Conservation (phyloP, 2,329 filamentous ascomycete species). For the Myriosclerotinia duriaeana region DNA sequence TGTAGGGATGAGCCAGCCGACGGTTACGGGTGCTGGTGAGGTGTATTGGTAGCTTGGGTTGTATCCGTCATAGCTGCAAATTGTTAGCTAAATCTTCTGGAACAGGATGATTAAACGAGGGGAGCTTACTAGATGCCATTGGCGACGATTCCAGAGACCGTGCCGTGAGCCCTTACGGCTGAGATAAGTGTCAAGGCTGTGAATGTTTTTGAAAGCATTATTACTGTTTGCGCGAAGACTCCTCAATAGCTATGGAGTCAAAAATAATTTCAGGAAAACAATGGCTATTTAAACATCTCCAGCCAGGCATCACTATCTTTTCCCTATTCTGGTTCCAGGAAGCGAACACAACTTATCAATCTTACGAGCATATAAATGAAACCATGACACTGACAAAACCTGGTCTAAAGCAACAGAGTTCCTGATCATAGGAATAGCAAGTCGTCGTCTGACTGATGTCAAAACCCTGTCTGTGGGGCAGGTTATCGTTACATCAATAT, state of each 20-base stretch:
- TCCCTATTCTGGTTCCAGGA: background rate
- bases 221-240: background rate
- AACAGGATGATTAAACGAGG: background rate
- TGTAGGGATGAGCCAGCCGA: conserved; percentile 54
- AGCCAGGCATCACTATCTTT: background rate
- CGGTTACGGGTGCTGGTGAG: conserved; percentile 44
- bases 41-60: conserved; percentile 39
- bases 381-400: background rate
- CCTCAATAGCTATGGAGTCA: background rate
- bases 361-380: conserved; percentile 6
- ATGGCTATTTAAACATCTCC: conserved; percentile 6
- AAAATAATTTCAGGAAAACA: background rate
- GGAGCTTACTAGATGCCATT: conserved; percentile 36
- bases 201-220: conserved; percentile 30
- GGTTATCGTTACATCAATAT: conserved; percentile 22
- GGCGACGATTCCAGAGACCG: conserved; percentile 36
- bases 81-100: background rate
- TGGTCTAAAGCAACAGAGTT: background rate
- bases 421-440: conserved; percentile 15
- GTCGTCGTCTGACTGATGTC: conserved; percentile 9
- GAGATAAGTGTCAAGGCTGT: conserved; percentile 30
- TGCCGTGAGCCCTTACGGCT: conserved; percentile 35
- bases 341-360: background rate
- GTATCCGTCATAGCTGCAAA: conserved; percentile 41
- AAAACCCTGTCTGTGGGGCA: background rate